Evolutionary conservation across 139 green algal species (phyloP).

Genomic region (Coelastrella sp.): DNA sequence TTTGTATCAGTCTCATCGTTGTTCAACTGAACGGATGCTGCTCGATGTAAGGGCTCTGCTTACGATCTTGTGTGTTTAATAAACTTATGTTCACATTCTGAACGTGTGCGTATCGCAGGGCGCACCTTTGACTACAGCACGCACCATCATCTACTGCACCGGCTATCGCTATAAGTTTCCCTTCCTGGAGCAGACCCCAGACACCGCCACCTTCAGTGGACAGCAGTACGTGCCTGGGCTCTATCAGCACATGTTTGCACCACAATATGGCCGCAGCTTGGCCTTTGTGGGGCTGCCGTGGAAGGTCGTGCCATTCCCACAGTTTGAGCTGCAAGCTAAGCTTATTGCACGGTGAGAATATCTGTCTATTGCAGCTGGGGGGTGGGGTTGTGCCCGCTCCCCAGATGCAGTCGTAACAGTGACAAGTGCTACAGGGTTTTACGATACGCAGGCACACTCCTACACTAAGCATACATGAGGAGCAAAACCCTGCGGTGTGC

Average conservation of each 20-base stretch:
- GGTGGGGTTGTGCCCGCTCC: too few relatives aligned
- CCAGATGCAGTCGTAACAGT: too few relatives aligned
- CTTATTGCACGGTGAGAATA: slow-evolving; percentile 37
- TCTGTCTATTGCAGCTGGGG: too few relatives aligned
- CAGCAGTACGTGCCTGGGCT: slow-evolving; percentile 39
- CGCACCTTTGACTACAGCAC: slow-evolving; percentile 41
- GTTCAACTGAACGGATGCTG: too few relatives aligned
- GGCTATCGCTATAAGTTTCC: slow-evolving; percentile 81
- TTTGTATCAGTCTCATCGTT: too few relatives aligned
- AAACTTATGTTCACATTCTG: too few relatives aligned
- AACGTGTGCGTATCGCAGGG: not conserved
- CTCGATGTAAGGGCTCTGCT: too few relatives aligned
- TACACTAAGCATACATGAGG: too few relatives aligned
- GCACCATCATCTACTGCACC: slow-evolving; percentile 83
- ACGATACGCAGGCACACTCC: too few relatives aligned
- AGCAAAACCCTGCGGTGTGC: too few relatives aligned
- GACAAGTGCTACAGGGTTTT: too few relatives aligned
- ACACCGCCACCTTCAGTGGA: not conserved
- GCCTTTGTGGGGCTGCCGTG: slow-evolving; percentile 80
- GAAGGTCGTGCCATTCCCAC: slow-evolving; percentile 70
- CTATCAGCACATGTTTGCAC: slow-evolving; percentile 75
- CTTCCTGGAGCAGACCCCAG: slow-evolving; percentile 64
- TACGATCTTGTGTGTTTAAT: too few relatives aligned
- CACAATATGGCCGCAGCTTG: slow-evolving; percentile 56
- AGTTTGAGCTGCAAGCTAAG: slow-evolving; percentile 70